Evolutionary conservation across 495 filamentous ascomycete genomes (phyloP).

Genomic region (Tirmania nivea): DNA sequence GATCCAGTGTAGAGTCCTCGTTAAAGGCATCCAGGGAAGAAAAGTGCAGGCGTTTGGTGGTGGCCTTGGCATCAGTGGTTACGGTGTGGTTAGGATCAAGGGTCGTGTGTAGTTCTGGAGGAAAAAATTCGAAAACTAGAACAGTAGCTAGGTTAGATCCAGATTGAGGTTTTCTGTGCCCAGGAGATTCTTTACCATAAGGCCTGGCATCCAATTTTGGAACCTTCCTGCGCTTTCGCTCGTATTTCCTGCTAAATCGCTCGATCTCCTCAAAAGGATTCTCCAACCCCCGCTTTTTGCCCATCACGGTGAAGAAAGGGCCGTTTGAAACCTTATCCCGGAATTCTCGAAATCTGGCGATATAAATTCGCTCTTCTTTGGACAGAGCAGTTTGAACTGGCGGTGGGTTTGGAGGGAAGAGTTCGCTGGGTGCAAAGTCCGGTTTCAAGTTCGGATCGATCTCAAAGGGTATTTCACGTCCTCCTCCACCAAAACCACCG

Average conservation of each 20-base stretch:
- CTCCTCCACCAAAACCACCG: constrained; percentile 1
- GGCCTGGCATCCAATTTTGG: constrained; percentile 19
- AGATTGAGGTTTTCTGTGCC: no score
- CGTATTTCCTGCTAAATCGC: constrained; percentile 16
- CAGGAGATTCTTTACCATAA: constrained; percentile 2
- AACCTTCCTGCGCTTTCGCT: constrained; percentile 9
- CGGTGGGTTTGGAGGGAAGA: constrained; percentile 17
- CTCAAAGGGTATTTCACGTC: constrained; percentile 6
- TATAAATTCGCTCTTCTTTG: constrained; percentile 16
- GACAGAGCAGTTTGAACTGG: constrained; percentile 12
- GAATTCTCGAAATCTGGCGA: constrained; percentile 14
- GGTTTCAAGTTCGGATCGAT: constrained; percentile 14
- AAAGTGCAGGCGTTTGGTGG: not conserved
- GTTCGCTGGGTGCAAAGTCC: constrained; percentile 17
- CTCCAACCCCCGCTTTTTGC: constrained; percentile 13
- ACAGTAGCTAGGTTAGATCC: no score
- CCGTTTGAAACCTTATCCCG: constrained; percentile 19
- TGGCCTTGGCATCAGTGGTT: not conserved
- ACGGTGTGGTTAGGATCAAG: constrained; percentile 1
- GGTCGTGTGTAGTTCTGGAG: constrained; percentile 11
- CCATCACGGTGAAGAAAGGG: constrained; percentile 16
- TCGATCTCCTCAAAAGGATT: constrained; percentile 18
- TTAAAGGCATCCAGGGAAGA: not conserved
- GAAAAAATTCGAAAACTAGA: constrained; percentile 15
- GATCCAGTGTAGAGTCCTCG: not conserved